Conservation (phyloP, 1,284 basidiomycete genomes). For the Boletus semigastroideus region DNA sequence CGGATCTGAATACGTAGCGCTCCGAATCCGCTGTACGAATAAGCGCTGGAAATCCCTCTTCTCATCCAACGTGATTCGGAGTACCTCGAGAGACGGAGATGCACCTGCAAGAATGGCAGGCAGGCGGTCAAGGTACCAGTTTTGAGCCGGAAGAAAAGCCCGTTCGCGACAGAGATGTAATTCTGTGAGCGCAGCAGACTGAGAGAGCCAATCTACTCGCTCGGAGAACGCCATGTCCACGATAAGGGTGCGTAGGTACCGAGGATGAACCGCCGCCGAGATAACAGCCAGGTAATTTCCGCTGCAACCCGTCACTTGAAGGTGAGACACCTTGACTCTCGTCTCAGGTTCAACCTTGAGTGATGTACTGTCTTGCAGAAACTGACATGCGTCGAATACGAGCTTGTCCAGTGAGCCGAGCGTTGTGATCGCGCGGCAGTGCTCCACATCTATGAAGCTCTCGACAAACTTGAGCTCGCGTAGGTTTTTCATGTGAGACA, state of each 20-base stretch:
- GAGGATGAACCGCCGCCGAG: slow-evolving; percentile 2
- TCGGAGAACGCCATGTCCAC: background rate
- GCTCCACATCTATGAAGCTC: slow-evolving; percentile 6
- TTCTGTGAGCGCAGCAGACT: no score
- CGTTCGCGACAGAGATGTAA: no score
- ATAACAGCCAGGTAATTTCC: background rate
- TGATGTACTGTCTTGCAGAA: background rate
- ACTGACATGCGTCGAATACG: slow-evolving; percentile 1
- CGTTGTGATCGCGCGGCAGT: slow-evolving; percentile 15
- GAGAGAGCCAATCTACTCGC: background rate
- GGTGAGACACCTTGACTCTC: slow-evolving; percentile 7
- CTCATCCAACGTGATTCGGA: background rate
- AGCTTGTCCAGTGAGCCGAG: slow-evolving; percentile 17
- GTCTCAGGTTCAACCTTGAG: background rate
- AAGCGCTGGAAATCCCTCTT: slow-evolving; percentile 10
- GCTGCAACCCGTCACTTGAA: background rate
- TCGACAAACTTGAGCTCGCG: slow-evolving; percentile 9
- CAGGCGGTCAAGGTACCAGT: background rate
- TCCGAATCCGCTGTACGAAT: no score
- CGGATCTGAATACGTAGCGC: background rate
- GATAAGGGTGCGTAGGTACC: background rate
- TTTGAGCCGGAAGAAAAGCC: no score
- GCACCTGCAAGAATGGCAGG: background rate
- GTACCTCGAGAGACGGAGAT: background rate
- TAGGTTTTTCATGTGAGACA: slow-evolving; percentile 22